phyloP scores from a whole-genome alignment of 1,284 basidiomycete genomes.

The Coniferiporia weirii region DNA sequence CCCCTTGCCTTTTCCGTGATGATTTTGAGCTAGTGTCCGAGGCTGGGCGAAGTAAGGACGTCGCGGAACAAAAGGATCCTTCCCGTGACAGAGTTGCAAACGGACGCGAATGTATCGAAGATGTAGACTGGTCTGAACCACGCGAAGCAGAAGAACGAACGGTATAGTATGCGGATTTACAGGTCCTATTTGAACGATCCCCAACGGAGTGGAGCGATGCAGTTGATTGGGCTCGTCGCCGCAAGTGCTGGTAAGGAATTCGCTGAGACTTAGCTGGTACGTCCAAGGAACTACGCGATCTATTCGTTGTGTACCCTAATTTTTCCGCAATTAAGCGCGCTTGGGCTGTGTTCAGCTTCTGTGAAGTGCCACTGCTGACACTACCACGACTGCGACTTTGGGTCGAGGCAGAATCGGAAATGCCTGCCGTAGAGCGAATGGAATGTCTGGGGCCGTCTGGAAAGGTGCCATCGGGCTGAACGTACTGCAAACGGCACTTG shows the following conservation, averaged over 20 bases:
- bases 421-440: constrained; percentile 1
- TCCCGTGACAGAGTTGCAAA: neutral
- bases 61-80: constrained; percentile 1
- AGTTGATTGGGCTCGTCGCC: constrained; percentile 1
- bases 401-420: neutral
- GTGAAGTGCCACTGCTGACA: neutral
- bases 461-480: neutral
- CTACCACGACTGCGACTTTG: neutral
- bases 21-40: neutral
- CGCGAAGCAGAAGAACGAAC: constrained; percentile 9
- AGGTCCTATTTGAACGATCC: constrained; percentile 3
- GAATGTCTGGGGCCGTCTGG: constrained; percentile 2
- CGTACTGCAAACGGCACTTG: constrained; percentile 2
- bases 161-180: constrained; percentile 12
- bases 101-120: neutral
- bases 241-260: neutral
- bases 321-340: constrained; percentile 7
- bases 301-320: neutral
- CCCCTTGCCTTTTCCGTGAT: neutral
- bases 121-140: constrained; percentile 3
- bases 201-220: neutral
- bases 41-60: neutral
- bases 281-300: neutral
- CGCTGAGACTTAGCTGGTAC: neutral
- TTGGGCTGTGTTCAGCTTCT: constrained; percentile 5